Evolutionary conservation across 2,329 filamentous ascomycete species (phyloP).

Genomic region (Emmonsiellopsis sp.): DNA sequence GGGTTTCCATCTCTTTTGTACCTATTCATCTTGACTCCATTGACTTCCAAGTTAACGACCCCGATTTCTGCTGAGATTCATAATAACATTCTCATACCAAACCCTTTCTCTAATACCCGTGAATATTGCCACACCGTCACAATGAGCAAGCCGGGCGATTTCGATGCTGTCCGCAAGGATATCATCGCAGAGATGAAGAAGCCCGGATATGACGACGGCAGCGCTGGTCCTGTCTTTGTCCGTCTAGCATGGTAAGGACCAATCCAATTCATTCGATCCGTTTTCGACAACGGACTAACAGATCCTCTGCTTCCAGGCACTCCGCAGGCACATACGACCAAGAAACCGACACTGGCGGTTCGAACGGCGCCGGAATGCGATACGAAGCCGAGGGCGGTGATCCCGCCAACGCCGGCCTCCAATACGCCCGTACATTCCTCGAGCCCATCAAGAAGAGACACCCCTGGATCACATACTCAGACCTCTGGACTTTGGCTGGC

Average conservation of each 20-base stretch:
- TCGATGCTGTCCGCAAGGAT: conserved; percentile 44
- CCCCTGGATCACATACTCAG: conserved; percentile 56
- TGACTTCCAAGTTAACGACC: too few species aligned
- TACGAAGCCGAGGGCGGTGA: conserved; percentile 56
- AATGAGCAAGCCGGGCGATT: conserved; percentile 30
- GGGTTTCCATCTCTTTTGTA: too few species aligned
- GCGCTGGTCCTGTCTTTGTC: conserved; percentile 54
- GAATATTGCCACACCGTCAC: conserved; percentile 13
- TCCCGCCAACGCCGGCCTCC: conserved; percentile 55
- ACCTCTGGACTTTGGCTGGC: conserved; percentile 56
- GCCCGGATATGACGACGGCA: conserved; percentile 57
- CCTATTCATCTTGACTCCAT: too few species aligned
- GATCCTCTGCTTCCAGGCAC: conserved; percentile 37
- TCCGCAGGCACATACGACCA: conserved; percentile 54
- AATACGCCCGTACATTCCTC: conserved; percentile 54
- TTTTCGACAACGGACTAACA: conserved; percentile 5
- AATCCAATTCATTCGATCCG: neutral
- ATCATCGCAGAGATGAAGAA: conserved; percentile 46
- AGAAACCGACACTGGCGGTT: conserved; percentile 51
- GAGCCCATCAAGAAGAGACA: conserved; percentile 51
- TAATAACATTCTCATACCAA: neutral
- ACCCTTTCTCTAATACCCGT: conserved; percentile 8
- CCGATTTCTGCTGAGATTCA: neutral
- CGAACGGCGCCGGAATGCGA: conserved; percentile 57
- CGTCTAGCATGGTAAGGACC: conserved; percentile 49